Evolutionary conservation across 1,139 yeast species (phyloP).

Genomic region (Zygosaccharomyces sapae): DNA sequence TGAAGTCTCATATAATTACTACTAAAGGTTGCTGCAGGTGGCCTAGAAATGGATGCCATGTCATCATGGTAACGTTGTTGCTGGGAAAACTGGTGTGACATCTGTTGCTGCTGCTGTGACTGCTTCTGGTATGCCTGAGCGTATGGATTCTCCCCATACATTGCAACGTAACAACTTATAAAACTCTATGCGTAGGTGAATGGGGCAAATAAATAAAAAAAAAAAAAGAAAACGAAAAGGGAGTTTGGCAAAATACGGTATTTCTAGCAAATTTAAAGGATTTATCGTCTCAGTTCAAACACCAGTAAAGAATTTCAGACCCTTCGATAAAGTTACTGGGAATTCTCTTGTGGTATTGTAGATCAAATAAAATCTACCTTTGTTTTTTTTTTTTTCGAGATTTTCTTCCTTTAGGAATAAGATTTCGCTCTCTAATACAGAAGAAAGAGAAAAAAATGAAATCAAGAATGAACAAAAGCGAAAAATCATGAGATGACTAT

Average conservation of each 20-base stretch:
- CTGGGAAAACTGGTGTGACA: slow-evolving; percentile 11
- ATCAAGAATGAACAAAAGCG: not conserved
- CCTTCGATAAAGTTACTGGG: no score
- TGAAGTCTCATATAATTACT: slow-evolving; percentile 38
- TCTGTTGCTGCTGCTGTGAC: slow-evolving; percentile 18
- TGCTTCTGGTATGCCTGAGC: slow-evolving; percentile 7
- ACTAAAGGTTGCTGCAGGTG: slow-evolving; percentile 34
- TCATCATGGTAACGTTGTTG: slow-evolving; percentile 24
- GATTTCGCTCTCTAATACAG: not conserved
- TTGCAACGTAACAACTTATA: not conserved
- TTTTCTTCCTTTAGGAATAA: slow-evolving; percentile 1
- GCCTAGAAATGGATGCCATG: slow-evolving; percentile 28
- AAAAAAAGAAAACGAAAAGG: not conserved
- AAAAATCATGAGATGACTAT: not conserved
- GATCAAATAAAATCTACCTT: not conserved
- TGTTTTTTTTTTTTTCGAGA: no score
- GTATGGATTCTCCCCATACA: slow-evolving; percentile 7
- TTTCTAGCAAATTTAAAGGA: not conserved
- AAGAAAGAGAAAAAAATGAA: slow-evolving; percentile 1
- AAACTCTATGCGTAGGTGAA: not conserved
- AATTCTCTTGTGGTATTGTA: not conserved
- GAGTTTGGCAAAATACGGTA: not conserved
- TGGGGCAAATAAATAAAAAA: not conserved
- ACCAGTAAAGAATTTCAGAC: no score
- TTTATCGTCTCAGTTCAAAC: no score